A percentile compares a stretch with the other conserved stretches of the same genome.
phyloP scores from a whole-genome alignment of 805 yeast species.

The Metschnikowia continentalis region DNA sequence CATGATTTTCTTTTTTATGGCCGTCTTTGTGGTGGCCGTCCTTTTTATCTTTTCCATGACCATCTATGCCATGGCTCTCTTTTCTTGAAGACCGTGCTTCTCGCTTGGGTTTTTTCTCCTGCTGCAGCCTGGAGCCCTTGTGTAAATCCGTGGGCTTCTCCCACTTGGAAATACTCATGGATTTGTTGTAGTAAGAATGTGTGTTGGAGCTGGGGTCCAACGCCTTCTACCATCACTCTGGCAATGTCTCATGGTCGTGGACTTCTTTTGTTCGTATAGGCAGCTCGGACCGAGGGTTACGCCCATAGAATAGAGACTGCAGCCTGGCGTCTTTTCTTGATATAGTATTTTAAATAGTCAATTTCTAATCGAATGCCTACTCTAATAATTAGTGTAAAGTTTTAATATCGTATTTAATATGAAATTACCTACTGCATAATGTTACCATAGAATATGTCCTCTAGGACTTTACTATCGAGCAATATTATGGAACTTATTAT shows the following conservation, averaged over 20 bases:
- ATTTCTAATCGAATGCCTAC: too few species aligned
- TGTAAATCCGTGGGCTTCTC: constrained; percentile 46
- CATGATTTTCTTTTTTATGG: not conserved
- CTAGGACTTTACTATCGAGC: too few species aligned
- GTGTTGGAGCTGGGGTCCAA: constrained; percentile 41
- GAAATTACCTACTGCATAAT: too few species aligned
- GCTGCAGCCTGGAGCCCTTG: constrained; percentile 24
- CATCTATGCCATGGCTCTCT: too few species aligned
- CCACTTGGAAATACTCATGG: constrained; percentile 51
- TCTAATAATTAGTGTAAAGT: too few species aligned
- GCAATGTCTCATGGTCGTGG: constrained; percentile 32
- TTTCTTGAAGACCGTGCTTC: not conserved
- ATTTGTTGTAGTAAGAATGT: constrained; percentile 53
- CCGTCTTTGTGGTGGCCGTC: not conserved
- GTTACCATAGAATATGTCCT: too few species aligned
- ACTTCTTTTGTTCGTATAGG: constrained; percentile 8
- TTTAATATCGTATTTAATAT: too few species aligned
- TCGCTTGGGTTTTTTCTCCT: constrained; percentile 5
- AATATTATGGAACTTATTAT: too few species aligned
- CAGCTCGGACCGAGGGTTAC: constrained; percentile 15
- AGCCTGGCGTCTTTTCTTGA: constrained; percentile 1
- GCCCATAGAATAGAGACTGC: constrained; percentile 11
- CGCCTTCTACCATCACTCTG: constrained; percentile 66
- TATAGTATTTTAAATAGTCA: too few species aligned
- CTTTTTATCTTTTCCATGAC: not conserved